Base-by-base conservation (phyloP, 306 rosid species). In the Cicer pinnatifidum region DNA sequence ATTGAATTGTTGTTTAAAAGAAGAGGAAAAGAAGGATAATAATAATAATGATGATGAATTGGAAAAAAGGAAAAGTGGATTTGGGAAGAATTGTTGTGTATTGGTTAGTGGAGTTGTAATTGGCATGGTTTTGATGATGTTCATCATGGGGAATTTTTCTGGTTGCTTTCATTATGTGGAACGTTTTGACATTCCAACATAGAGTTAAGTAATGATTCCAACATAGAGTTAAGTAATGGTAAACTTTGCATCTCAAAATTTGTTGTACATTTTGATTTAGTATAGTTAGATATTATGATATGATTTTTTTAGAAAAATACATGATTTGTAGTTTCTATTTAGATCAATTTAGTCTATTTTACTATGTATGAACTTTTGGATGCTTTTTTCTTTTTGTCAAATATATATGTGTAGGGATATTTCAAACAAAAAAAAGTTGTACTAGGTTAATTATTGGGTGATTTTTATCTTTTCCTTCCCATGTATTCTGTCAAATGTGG, bases 81-180 rank as follows among this genome's bases (percentile, higher is more conserved):
- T 60, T 50, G 63, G 81, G 48, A 71, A 43, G 33, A 39, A 59
- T 9, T 84, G 82, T 67, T 57, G 83, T 82, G 88, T 81, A 50
- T 1, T 83, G 82, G 70, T 68, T 39, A 33, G 44, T 44, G 91
- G 94, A 44, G n/a, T 81, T 60, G 59, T 78, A 16, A 33, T 87
- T 67, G 91, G 91, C 0, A 78, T 86, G 79, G 44, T 67, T 60
- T 65, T 87, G 19, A 82, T 83, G 86, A 77, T 75, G 1, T 78
- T 77, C 61, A 60, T 72, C 13, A 67, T 85, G 78, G 50, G 75
- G 9, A 67, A 43, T 64, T n/a, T 80, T 35, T 76, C 77, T 63
- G 74, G 61, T 35, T 77, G 84, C 63, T 84, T 84, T 79, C 35
- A 47, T 56, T 19, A 10, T 54, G 79, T 38, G 23, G 75, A 74